phyloP scores from a whole-genome alignment of 768 basidiomycete genomes.

The Xanthoconium purpureum region DNA sequence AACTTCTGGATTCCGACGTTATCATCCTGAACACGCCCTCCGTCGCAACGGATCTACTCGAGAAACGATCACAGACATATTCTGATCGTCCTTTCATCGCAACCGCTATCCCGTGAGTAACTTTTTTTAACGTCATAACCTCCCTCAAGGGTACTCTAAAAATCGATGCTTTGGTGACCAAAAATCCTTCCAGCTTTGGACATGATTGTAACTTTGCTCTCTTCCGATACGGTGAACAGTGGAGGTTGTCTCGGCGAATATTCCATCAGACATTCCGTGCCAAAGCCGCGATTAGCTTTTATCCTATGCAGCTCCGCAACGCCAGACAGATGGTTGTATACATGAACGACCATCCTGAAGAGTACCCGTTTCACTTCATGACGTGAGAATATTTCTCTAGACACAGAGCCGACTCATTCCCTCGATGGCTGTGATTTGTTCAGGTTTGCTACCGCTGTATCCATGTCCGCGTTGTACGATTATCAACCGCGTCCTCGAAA shows the following conservation, averaged over 20 bases:
- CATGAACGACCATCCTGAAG: not conserved
- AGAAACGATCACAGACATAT: not conserved
- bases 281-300: not conserved
- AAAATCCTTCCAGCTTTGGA: not conserved
- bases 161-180: not conserved
- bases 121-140: not conserved
- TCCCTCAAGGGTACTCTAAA: too few relatives aligned
- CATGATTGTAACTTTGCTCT: not conserved
- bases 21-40: not conserved
- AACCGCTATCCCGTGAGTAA: not conserved
- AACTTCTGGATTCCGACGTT: not conserved
- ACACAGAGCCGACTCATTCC: not conserved
- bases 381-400: not conserved
- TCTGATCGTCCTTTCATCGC: not conserved
- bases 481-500: not conserved
- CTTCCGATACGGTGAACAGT: not conserved
- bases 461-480: not conserved
- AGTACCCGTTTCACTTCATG: not conserved
- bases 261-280: slow-evolving; percentile 14
- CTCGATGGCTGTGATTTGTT: not conserved
- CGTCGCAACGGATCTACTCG: not conserved
- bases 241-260: slow-evolving; percentile 11
- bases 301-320: slow-evolving; percentile 8
- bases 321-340: slow-evolving; percentile 3
- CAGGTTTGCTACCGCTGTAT: not conserved